These are phyloP conservation scores for Spathaspora sp. DNA, from an alignment of 1,139 yeast species.

Conservation along the genomic window DNA sequence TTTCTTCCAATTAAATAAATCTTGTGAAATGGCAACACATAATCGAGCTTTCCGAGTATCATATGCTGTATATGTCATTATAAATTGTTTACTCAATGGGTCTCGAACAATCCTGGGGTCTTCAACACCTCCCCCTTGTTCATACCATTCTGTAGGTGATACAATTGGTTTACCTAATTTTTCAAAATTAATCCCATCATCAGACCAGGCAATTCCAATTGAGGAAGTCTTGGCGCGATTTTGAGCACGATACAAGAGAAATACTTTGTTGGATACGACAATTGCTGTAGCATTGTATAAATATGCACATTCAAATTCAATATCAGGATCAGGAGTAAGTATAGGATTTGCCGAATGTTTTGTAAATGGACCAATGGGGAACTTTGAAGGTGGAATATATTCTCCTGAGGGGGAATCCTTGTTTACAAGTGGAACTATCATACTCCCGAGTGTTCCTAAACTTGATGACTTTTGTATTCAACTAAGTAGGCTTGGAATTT, in stretches of 20 bases:
- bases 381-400: constrained; percentile 35
- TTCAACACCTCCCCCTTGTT: constrained; percentile 44
- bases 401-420: constrained; percentile 32
- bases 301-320: constrained; percentile 42
- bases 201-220: constrained; percentile 45
- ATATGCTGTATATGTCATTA: constrained; percentile 46
- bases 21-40: constrained; percentile 42
- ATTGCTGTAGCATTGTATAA: constrained; percentile 48
- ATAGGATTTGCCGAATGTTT: constrained; percentile 40
- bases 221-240: constrained; percentile 34
- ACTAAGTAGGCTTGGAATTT: no score
- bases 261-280: constrained; percentile 40
- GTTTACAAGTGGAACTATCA: constrained; percentile 33
- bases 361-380: constrained; percentile 46
- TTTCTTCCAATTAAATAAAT: constrained; percentile 42
- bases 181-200: constrained; percentile 36
- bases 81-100: constrained; percentile 33
- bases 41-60: constrained; percentile 36
- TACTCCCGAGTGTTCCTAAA: no score
- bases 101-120: constrained; percentile 46
- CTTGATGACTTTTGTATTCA: no score
- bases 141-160: constrained; percentile 42
- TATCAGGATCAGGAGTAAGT: constrained; percentile 37
- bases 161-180: constrained; percentile 35
- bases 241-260: constrained; percentile 43